Evolutionary conservation across 345 rosid genomes (phyloP), one percentile per base, ranked within the genome.

Genomic region (Eucalyptus shirleyi): DNA sequence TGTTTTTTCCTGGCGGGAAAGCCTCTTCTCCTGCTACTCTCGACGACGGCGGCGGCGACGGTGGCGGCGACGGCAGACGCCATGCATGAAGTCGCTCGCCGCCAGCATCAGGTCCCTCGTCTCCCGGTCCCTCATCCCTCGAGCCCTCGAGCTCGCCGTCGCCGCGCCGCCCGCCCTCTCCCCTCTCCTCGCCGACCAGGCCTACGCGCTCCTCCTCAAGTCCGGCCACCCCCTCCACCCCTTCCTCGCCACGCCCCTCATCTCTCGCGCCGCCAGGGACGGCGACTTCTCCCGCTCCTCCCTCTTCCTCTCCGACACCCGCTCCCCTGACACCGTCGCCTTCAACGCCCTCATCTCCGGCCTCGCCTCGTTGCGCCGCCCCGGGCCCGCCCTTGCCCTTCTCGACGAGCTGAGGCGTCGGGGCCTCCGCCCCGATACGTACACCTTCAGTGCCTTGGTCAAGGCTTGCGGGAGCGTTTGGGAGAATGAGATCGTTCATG

Each of bases 331-430:
- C 83, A 59, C 88, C 24, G 49, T 92, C 88, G 89, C 91, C 80
- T 92, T 89, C 91, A 92, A 93, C 42, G 90, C 93, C 24, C 91
- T 91, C 86, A 91, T 93, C 87, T 91, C 92, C 62, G 93, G 93
- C 28, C 81, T 91, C 88, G 93, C 94, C 62, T 83, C 89, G 44
- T 90, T 87, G 45, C 89, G 65, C 47, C 89, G 11, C 53, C 23
- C 89, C 34, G 89, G 50, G 6, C 32, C 49, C 42, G 88, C 87
- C 88, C 65, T 91, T 6, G 37, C 55, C 88, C 89, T 92, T 59
- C 89, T 92, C 89, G 65, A 92, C 89, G 88, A 88, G 59, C 89
- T 93, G 83, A 90, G 92, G 89, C 89, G 13, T 32, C 55, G 24
- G 88, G 93, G 93, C 55, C 89, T 92, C 89, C 59, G 55, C 80